Base-by-base conservation (phyloP, 2,329 filamentous ascomycete genomes). In the Truncatella angustata region DNA sequence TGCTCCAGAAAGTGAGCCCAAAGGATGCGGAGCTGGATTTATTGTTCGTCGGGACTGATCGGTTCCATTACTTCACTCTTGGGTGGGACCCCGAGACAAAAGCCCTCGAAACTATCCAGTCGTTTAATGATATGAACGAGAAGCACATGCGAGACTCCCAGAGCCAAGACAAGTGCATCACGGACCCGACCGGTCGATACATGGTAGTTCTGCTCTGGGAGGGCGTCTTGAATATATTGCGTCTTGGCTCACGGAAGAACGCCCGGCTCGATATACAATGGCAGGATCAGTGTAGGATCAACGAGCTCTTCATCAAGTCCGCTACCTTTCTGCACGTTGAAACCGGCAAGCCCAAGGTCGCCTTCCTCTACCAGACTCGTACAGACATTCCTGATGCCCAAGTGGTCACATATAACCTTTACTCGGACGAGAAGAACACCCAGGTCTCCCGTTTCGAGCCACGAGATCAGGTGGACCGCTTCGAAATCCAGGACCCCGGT, bases 31-130 rank as follows among this genome's bases (percentile, higher is more conserved):
- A 78, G 4, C 90, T 86, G 44, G 91, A 97, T 60, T 84, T 97
- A 56, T 82, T 99, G 55, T 96, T 99, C 66, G 81, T 99, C 52
- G 93, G 91, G 46, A 99, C 94, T 43, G 88, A 96, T 66, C 85
- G 88, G 51, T 88, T 90, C 60, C 86, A 91, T 63, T 97, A 96
- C 73, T 96, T 97, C 69, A 96, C 91, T 2, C 70, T 96, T 18
- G 85, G 80, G 14, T 99, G 94, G 92, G 85, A 97, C 61, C 63
- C 78, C 0, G 70, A 80, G 66, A 74, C 64, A 4, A 70, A 70
- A 18, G 67, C 74, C 52, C 68, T 87, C 2, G 75, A 80, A 7
- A 81, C 78, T 0, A 66, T 79, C 20, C 73, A 79, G 60, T 59
- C 71, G 1, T 79, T 82, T 36, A 70, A 75, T 36, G 82, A 87